Percentiles rank a stretch among this genome's conserved stretches.
Evolutionary conservation across 495 filamentous ascomycete genomes (phyloP).

Genomic region (Penicillium argentinense): DNA sequence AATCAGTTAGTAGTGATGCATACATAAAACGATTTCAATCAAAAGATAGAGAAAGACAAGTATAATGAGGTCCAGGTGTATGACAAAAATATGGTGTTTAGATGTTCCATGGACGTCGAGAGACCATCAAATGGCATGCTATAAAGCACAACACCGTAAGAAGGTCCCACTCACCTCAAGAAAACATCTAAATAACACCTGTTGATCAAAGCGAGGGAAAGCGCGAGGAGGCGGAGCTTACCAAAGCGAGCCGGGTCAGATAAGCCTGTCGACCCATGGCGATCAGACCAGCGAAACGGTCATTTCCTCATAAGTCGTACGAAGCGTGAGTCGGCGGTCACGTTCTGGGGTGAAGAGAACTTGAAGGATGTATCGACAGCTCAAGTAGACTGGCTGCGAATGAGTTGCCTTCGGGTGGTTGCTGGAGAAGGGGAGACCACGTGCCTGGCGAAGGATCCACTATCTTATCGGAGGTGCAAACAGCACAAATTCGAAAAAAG

Average conservation of each 20-base stretch:
- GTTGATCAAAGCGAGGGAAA: neutral
- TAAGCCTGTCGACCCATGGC: slow-evolving; percentile 53
- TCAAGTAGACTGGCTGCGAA: too few species aligned
- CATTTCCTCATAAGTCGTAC: slow-evolving; percentile 2
- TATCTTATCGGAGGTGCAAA: slow-evolving; percentile 37
- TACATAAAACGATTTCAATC: too few species aligned
- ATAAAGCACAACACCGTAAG: too few species aligned
- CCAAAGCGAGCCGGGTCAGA: slow-evolving; percentile 53
- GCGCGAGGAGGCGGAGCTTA: slow-evolving; percentile 33
- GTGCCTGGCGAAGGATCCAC: slow-evolving; percentile 20
- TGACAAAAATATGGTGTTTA: too few species aligned
- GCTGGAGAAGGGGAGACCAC: slow-evolving; percentile 23
- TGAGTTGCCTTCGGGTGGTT: too few species aligned
- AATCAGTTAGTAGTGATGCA: slow-evolving; percentile 18
- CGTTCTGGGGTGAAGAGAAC: too few species aligned
- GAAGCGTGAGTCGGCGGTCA: neutral
- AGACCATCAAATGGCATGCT: too few species aligned
- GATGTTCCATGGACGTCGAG: too few species aligned
- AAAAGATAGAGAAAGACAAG: neutral
- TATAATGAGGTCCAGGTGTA: too few species aligned
- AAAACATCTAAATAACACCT: too few species aligned
- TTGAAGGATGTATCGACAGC: too few species aligned
- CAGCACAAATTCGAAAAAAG: slow-evolving; percentile 46
- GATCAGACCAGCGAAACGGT: slow-evolving; percentile 1
- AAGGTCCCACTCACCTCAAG: too few species aligned